Percentiles rank a stretch among this genome's conserved stretches.
Conservation (phyloP, 75 land plant genomes). For the Selaginella tamariscina region DNA sequence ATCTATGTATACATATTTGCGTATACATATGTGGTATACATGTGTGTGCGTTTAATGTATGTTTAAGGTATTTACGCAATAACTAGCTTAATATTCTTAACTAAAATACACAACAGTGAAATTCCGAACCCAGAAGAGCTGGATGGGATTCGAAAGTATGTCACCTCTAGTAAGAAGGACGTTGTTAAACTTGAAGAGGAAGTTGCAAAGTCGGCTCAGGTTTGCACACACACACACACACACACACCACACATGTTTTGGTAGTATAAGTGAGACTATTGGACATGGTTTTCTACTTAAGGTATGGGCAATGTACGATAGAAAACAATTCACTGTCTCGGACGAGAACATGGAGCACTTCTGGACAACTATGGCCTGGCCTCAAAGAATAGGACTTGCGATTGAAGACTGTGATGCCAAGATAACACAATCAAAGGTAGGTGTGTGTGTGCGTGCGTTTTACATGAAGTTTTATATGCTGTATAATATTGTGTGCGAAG, state of each 20-base stretch:
- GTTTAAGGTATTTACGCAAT: too few relatives aligned
- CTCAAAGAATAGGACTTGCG: constrained; percentile 21
- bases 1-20: not conserved
- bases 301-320: constrained; percentile 28
- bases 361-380: constrained; percentile 30
- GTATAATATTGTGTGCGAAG: too few relatives aligned
- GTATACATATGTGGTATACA: too few relatives aligned
- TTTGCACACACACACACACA: too few relatives aligned
- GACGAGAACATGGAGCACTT: constrained; percentile 19
- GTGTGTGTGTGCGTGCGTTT: not conserved
- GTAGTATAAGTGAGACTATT: too few relatives aligned
- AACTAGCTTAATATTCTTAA: too few relatives aligned
- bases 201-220: constrained; percentile 17
- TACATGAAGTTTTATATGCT: too few relatives aligned
- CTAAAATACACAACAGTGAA: constrained; percentile 11
- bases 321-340: constrained; percentile 18
- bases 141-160: constrained; percentile 15
- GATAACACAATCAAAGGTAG: constrained; percentile 20
- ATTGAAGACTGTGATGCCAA: constrained; percentile 17
- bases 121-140: constrained; percentile 20
- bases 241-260: too few relatives aligned
- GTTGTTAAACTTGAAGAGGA: constrained; percentile 15
- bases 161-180: constrained; percentile 19
- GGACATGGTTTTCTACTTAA: too few relatives aligned
- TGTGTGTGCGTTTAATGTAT: too few relatives aligned